These are phyloP conservation scores for Avena atlantica DNA, from an alignment of 176 grass and related monocot species.

Conservation along the genomic window DNA sequence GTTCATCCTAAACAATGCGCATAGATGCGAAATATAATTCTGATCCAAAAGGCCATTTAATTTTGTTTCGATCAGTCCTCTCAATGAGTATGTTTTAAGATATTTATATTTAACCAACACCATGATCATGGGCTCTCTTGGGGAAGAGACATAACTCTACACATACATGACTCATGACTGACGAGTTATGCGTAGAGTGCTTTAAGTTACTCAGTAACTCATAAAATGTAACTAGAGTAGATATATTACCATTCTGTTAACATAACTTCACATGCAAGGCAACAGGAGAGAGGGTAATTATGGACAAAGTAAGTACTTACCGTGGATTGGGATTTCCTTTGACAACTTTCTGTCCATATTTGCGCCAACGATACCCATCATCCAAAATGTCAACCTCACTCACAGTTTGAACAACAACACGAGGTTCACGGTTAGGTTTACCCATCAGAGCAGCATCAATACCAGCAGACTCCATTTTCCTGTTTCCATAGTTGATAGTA, in stretches of 20 bases:
- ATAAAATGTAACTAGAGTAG: background rate
- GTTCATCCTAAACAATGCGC: conserved; percentile 23
- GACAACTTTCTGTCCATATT: conserved; percentile 99
- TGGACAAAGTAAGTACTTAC: conserved; percentile 48
- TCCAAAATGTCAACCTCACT: conserved; percentile 99
- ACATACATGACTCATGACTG: background rate
- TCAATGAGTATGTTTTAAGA: conserved; percentile 14
- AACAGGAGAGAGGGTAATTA: background rate
- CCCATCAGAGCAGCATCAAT: conserved; percentile 81
- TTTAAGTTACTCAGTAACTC: conserved; percentile 15
- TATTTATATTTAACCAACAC: background rate
- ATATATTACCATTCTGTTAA: conserved; percentile 2
- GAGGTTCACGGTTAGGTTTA: conserved; percentile 93
- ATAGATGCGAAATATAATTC: background rate
- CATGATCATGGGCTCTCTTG: conserved; percentile 16
- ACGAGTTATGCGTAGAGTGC: background rate
- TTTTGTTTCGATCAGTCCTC: conserved; percentile 6
- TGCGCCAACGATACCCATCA: conserved; percentile 99
- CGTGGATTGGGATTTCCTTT: conserved; percentile 99
- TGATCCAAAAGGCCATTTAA: background rate
- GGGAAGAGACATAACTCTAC: background rate
- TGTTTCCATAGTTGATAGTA: conserved; percentile 50
- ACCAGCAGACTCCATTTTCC: conserved; percentile 83
- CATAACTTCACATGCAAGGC: background rate
- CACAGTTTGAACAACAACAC: conserved; percentile 99